A percentile compares a stretch with the other conserved stretches of the same genome.
phyloP scores from a whole-genome alignment of 2,329 filamentous ascomycete species.

The Endocalyx cinctus region DNA sequence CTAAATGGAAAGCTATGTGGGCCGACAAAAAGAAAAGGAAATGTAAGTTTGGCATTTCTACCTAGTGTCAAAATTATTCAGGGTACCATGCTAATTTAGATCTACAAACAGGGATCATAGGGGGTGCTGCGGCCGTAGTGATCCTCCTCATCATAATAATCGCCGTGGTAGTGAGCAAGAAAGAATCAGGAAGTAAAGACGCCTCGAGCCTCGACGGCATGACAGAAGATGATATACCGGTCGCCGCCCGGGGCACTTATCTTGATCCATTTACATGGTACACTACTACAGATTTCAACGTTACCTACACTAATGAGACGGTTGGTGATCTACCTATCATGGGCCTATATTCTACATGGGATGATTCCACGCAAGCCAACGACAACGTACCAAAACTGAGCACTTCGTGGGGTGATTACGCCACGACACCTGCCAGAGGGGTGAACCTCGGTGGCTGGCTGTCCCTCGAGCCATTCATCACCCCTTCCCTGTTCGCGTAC shows the following conservation, averaged over 20 bases:
- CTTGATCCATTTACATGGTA: conserved; percentile 91
- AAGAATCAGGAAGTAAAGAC: conserved; percentile 31
- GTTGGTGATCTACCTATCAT: conserved; percentile 88
- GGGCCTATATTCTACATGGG: conserved; percentile 80
- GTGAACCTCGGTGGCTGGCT: conserved; percentile 96
- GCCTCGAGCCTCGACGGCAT: conserved; percentile 48
- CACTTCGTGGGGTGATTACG: conserved; percentile 71
- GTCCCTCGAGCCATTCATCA: conserved; percentile 90
- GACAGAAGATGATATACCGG: conserved; percentile 54
- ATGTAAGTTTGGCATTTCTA: conserved; percentile 47
- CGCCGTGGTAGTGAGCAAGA: conserved; percentile 62
- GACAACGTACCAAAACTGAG: conserved; percentile 73
- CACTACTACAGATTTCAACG: conserved; percentile 85
- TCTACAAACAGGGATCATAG: conserved; percentile 47
- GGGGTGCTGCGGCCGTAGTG: conserved; percentile 48
- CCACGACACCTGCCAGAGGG: conserved; percentile 73
- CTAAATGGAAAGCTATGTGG: conserved; percentile 39
- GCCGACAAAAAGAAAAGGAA: conserved; percentile 56
- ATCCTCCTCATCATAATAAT: conserved; percentile 65
- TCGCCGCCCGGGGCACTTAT: conserved; percentile 65
- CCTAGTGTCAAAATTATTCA: not conserved
- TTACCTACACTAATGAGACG: conserved; percentile 82
- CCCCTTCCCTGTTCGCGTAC: conserved; percentile 78
- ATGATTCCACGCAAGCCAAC: conserved; percentile 77
- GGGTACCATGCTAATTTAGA: conserved; percentile 12